Percentiles rank a stretch among this genome's conserved stretches.
Evolutionary conservation across 2,329 filamentous ascomycete species (phyloP).

Genomic region (Neonectria magnoliae): DNA sequence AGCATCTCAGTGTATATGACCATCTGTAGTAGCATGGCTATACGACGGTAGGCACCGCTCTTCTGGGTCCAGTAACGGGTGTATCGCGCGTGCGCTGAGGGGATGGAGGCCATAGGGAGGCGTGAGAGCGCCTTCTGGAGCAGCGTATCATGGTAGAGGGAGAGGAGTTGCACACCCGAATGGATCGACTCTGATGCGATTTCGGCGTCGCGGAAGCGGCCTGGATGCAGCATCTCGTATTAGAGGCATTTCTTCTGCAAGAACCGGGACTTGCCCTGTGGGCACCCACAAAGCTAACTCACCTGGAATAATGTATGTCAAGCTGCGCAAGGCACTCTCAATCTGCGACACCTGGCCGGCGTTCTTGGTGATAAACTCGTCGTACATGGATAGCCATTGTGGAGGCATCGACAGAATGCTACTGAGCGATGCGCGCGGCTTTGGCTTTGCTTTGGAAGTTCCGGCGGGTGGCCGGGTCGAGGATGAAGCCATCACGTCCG

Average conservation of each 20-base stretch:
- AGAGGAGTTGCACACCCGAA: slow-evolving; percentile 87
- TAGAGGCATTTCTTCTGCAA: neutral
- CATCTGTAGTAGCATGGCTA: slow-evolving; percentile 86
- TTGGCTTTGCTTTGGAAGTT: slow-evolving; percentile 30
- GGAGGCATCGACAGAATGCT: slow-evolving; percentile 67
- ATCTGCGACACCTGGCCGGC: slow-evolving; percentile 93
- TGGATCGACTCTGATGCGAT: slow-evolving; percentile 93
- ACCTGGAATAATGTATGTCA: slow-evolving; percentile 97
- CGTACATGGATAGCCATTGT: slow-evolving; percentile 77
- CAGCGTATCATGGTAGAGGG: slow-evolving; percentile 90
- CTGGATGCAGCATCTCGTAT: slow-evolving; percentile 50
- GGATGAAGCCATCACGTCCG: slow-evolving; percentile 35
- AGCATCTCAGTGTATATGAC: slow-evolving; percentile 94
- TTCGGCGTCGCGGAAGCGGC: slow-evolving; percentile 90
- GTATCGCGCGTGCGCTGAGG: slow-evolving; percentile 71
- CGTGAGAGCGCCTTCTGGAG: slow-evolving; percentile 74
- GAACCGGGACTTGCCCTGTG: neutral
- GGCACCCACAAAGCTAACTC: slow-evolving; percentile 26
- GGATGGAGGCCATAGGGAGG: slow-evolving; percentile 61
- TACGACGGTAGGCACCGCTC: slow-evolving; percentile 77
- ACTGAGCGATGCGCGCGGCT: slow-evolving; percentile 40
- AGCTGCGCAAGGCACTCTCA: slow-evolving; percentile 88
- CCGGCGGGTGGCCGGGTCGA: slow-evolving; percentile 27
- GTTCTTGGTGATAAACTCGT: slow-evolving; percentile 94
- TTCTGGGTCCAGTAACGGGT: slow-evolving; percentile 73